A percentile compares a stretch with the other conserved stretches of the same genome.
phyloP scores from a whole-genome alignment of 106 monocot genomes.

The Acanthochlamys bracteata region DNA sequence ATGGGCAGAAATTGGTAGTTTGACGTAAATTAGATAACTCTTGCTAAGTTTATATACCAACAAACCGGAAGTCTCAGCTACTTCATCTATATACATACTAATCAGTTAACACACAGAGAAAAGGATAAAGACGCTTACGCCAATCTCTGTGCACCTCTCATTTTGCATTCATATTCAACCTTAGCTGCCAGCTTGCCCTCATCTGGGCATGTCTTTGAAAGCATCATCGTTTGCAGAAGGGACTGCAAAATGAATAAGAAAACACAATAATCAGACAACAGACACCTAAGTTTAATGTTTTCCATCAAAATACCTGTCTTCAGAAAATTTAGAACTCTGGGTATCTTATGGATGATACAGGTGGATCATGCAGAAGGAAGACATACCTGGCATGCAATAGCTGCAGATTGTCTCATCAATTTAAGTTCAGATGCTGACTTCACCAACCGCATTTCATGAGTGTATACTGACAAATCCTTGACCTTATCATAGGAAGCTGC shows the following conservation, averaged over 20 bases:
- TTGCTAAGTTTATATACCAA: too few species aligned
- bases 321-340: too few species aligned
- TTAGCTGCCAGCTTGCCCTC: conserved; percentile 79
- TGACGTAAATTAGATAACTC: too few species aligned
- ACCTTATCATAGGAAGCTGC: conserved; percentile 37
- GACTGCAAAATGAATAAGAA: conserved; percentile 36
- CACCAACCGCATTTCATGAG: conserved; percentile 73
- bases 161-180: conserved; percentile 95
- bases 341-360: too few species aligned
- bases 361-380: background rate
- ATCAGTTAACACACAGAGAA: background rate
- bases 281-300: background rate
- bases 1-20: too few species aligned
- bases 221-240: conserved; percentile 88
- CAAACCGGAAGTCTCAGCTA: too few species aligned
- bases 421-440: conserved; percentile 79
- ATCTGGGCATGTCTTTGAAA: conserved; percentile 56
- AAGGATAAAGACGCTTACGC: conserved; percentile 51
- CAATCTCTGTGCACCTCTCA: conserved; percentile 98
- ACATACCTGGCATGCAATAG: conserved; percentile 80
- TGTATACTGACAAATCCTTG: conserved; percentile 57
- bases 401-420: conserved; percentile 84
- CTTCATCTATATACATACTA: too few species aligned
- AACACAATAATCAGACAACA: background rate
- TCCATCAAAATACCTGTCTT: too few species aligned